Base-by-base conservation (phyloP, 441 rosid genomes). In the Lepidium campestre region DNA sequence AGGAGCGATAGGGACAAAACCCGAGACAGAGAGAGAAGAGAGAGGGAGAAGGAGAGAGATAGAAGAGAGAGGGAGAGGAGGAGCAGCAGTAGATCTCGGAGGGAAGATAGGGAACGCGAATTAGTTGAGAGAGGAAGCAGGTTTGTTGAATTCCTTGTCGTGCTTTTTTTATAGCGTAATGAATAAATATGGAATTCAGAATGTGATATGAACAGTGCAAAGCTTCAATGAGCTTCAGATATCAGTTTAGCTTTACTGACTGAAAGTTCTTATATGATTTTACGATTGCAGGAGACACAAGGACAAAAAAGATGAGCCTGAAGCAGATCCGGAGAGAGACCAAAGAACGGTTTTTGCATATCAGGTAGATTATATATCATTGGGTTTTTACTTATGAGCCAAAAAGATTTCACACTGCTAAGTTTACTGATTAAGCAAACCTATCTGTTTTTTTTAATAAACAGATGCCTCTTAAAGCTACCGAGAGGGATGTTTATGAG, bases 311-410 rank as follows among this genome's bases (percentile, higher is more conserved):
- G 95, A 91, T 57, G 96, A 89, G 78, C 89, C 95, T 63, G 98
- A 89, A 79, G 89, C 86, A 44, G 98, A 92, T 80, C 98, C 98
- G 4, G 98, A 92, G 79, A 89, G 98, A 79, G 98, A 92, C 75
- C 98, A 89, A 70, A 82, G 95, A 78, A 89, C 98, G 5, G 98
- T 92, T 77, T 92, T 92, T 80, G 98, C 95, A 17, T 92, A 92
- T 72, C 98, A 89, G 96, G 98, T 89, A 45, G 7, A 46, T 73
- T 42, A 7, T 56, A 19, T 14, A 48, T 34, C 56, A 31, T 48
- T 57, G n/a, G 34, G 18, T 27, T 27, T 56, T 8, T 49, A 25
- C 17, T 40, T 29, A 4, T 8, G 10, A 9, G n/a, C 9, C 4
- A 1, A n/a, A 39, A 8, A 20, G 4, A 46, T 13, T 12, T 22